A percentile compares a stretch with the other conserved stretches of the same genome.
Evolutionary conservation across 441 rosid genomes (phyloP).

Genomic region (Metrosideros polymorpha): DNA sequence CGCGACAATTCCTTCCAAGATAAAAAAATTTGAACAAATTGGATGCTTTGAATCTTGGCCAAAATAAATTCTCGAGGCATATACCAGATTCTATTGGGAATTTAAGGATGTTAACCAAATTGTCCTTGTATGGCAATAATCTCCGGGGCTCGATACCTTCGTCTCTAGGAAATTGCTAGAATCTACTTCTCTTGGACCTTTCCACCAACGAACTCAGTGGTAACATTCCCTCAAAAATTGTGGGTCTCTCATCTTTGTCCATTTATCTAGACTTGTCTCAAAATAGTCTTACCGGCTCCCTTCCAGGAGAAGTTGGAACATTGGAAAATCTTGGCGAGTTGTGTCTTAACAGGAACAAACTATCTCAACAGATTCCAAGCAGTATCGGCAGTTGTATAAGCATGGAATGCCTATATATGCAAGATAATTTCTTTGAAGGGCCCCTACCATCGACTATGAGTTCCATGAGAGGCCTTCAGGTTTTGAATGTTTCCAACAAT

Average conservation of each 20-base stretch:
- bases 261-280: fast-evolving
- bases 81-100: neutral
- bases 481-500: neutral
- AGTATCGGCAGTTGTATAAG: fast-evolving
- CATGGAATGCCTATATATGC: neutral
- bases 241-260: neutral
- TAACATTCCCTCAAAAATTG: fast-evolving
- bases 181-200: neutral
- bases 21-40: neutral
- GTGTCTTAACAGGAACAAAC: fast-evolving
- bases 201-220: fast-evolving
- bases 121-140: fast-evolving
- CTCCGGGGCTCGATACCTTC: fast-evolving
- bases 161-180: neutral
- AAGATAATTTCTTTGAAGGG: neutral
- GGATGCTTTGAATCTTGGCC: fast-evolving
- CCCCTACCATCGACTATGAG: neutral
- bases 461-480: neutral
- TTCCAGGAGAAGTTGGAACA: neutral
- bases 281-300: neutral
- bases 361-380: neutral
- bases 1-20: neutral
- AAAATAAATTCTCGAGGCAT: fast-evolving
- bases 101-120: fast-evolving
- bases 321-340: fast-evolving